phyloP scores from a whole-genome alignment of 805 yeast species.

The Kodamaea neixiangensis region DNA sequence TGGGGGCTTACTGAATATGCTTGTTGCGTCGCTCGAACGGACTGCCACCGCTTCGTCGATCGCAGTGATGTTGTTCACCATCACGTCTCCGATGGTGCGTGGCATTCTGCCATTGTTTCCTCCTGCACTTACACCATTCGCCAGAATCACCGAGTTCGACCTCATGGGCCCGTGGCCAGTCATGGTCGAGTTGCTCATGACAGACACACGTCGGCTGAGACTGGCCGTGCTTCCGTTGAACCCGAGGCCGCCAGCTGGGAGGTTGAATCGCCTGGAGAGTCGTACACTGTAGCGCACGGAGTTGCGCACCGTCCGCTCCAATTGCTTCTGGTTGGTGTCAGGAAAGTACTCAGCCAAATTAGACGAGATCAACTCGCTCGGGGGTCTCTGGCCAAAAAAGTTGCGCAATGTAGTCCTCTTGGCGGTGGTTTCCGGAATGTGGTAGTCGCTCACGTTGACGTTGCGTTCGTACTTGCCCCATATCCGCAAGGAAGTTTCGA shows the following conservation, averaged over 20 bases:
- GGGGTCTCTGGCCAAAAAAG: slow-evolving; percentile 88
- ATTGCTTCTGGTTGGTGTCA: slow-evolving; percentile 65
- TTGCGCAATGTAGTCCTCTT: slow-evolving; percentile 32
- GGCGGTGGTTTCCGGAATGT: slow-evolving; percentile 21
- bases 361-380: slow-evolving; percentile 86
- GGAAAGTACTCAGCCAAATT: slow-evolving; percentile 93
- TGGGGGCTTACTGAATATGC: slow-evolving; percentile 29
- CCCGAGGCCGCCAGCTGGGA: slow-evolving; percentile 15
- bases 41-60: slow-evolving; percentile 46
- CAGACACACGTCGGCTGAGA: slow-evolving; percentile 14
- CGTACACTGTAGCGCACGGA: slow-evolving; percentile 79
- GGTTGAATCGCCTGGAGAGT: slow-evolving; percentile 43
- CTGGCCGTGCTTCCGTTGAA: slow-evolving; percentile 13
- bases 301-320: slow-evolving; percentile 79
- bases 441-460: slow-evolving; percentile 22
- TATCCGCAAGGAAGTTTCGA: slow-evolving; percentile 54
- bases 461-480: slow-evolving; percentile 27
- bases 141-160: slow-evolving; percentile 7
- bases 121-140: neutral
- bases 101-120: slow-evolving; percentile 5
- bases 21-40: slow-evolving; percentile 23
- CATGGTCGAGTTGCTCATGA: slow-evolving; percentile 12
- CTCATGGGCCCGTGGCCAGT: slow-evolving; percentile 9
- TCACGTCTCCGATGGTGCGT: slow-evolving; percentile 65
- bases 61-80: slow-evolving; percentile 56